Evolutionary conservation across 192 early-diverging fungal species (phyloP), one percentile per base, ranked within the genome.

Genomic region (Mortierella antarctica): DNA sequence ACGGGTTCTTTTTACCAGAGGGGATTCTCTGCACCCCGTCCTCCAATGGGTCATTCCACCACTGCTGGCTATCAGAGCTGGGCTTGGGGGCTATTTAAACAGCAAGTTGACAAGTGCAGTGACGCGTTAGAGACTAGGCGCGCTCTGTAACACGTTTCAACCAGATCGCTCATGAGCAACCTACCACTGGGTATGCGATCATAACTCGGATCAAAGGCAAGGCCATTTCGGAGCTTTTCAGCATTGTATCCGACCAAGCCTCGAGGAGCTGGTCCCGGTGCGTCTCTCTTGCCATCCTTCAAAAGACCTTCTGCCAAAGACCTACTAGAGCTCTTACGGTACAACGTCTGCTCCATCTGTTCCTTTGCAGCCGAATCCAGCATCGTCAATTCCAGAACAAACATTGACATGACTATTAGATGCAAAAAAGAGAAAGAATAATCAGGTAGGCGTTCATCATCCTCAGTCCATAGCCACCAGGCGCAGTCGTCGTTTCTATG

Each of bases 31-130:
- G 49, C n/a, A 64, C 56, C 6, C 41, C 61, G 0, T 67, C 64
- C 44, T 67, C 69, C 65, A 80, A 54, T 14, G 77, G 77, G 40
- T 85, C 80, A 21, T 87, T 84, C 89, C 89, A 90, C 89, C 89
- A 90, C 51, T 87, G 84, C 21, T 80, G 73, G 4, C 41, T 51
- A 4, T 86, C 86, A 12, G 88, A 86, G 45, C 88, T 90, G 23
- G 88, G 88, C 54, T 80, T 76, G 9, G 86, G 88, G 6, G 75
- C 87, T 87, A 17, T 17, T 21, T 40, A 39, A 9, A 1, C 39
- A 58, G 2, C 7, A 18, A 21, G 41, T 14, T 40, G 39, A 17
- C 31, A 1, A 58, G 13, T 40, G 57, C 7, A 9, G 9, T 9
- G 17, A 10, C 12, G 41, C 41, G 10, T 10, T 31, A 9, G 31